Evolutionary conservation across 371 early-diverging fungal genomes (phyloP), one percentile per base, ranked within the genome.

Genomic region (Apophysomyces elegans): DNA sequence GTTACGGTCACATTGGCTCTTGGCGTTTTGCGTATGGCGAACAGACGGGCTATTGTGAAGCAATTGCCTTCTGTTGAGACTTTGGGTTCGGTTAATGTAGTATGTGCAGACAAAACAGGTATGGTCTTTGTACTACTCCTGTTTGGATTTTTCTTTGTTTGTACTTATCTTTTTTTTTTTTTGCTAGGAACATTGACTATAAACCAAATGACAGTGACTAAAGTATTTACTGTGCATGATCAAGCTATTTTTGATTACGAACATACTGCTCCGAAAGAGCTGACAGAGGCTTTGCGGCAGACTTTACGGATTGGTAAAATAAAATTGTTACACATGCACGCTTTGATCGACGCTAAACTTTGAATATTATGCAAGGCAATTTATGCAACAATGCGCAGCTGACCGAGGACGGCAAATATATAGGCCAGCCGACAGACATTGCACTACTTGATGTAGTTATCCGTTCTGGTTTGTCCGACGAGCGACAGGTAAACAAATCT

Each of bases 51-150:
- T 7, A 92, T 98, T 56, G 90, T 98, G 21, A 96, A 95, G 74
- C 93, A 95, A 69, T 79, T 97, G 13, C 93, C 94, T 0, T 90
- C 95, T 5, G 93, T 96, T 4, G 98, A 98, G 77, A 88, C 94
- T 0, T 81, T 98, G n/a, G 95, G 96, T 1, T 91, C 93, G 7
- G 93, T 96, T 50, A 94, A 89, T 66, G 75, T 82, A 9, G 90
- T 98, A 37, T 96, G 96, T 77, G 91, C 92, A 38, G 98, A 98
- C 75, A 98, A 98, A 78, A 97, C 98, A 0, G 96, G 94, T 63
- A 47, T 47, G 38, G n/a, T 14, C 36, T 21, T 32, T 16, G 58
- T 18, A 35, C 21, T 62, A 61, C 18, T 41, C 6, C 37, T 37
- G 16, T 37, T 62, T 12, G 35, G 0, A 38, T 16, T 62, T 16